These are phyloP conservation scores for Hydrangea macrophylla DNA, from an alignment of 148 eudicot genomes.

Conservation along the genomic window DNA sequence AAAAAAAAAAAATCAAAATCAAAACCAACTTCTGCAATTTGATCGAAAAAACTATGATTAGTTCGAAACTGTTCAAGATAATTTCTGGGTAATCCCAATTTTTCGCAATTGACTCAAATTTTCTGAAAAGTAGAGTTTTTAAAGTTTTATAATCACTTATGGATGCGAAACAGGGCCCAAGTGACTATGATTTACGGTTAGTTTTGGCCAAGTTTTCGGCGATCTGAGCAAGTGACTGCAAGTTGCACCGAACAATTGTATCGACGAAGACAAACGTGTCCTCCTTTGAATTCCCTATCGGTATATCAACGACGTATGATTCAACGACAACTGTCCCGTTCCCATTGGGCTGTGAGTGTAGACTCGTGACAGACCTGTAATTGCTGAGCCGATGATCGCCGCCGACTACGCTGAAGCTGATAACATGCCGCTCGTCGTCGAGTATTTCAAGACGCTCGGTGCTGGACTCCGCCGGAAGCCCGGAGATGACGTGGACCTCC, in stretches of 20 bases:
- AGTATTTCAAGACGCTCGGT: constrained; percentile 78
- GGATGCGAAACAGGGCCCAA: too few relatives aligned
- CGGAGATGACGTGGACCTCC: constrained; percentile 75
- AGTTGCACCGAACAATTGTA: constrained; percentile 69
- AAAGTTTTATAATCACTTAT: too few relatives aligned
- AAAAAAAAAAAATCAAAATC: too few relatives aligned
- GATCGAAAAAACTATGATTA: too few relatives aligned
- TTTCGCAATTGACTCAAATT: too few relatives aligned
- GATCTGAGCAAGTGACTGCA: constrained; percentile 57
- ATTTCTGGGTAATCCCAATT: too few relatives aligned
- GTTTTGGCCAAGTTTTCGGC: constrained; percentile 45
- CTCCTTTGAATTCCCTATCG: constrained; percentile 68
- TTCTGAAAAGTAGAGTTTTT: too few relatives aligned
- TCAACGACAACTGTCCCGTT: constrained; percentile 70
- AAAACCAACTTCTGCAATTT: too few relatives aligned
- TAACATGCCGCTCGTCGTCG: constrained; percentile 56
- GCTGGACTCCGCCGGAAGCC: constrained; percentile 73
- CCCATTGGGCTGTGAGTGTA: constrained; percentile 35
- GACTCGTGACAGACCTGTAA: constrained; percentile 73
- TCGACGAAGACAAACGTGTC: constrained; percentile 75
- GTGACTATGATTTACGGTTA: neutral
- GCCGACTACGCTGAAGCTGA: constrained; percentile 72
- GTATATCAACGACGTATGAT: constrained; percentile 80
- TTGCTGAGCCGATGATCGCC: constrained; percentile 79
- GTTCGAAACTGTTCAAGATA: too few relatives aligned